A percentile compares a stretch with the other conserved stretches of the same genome.
Evolutionary conservation across 106 monocot genomes (phyloP).

Genomic region (Dactylorhiza incarnata): DNA sequence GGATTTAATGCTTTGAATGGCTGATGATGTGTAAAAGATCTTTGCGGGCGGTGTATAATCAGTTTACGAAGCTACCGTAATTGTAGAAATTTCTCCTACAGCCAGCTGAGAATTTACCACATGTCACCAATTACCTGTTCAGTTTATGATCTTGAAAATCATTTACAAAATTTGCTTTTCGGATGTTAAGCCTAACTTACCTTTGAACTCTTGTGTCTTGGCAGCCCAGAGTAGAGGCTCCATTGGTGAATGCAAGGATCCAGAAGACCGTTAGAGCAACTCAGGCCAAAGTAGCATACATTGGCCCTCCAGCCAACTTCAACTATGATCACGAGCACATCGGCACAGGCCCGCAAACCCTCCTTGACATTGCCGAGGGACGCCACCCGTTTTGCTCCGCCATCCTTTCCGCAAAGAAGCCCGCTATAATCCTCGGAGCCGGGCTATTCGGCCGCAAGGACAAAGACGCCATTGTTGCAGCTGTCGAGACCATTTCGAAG

Average conservation of each 20-base stretch:
- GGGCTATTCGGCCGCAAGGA: slow-evolving; percentile 69
- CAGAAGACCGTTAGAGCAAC: slow-evolving; percentile 67
- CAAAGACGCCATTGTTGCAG: slow-evolving; percentile 59
- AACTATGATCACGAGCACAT: slow-evolving; percentile 85
- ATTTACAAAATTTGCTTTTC: not conserved
- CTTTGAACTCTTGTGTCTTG: not conserved
- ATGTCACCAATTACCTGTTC: not conserved
- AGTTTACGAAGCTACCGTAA: too few relatives aligned
- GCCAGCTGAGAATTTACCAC: not conserved
- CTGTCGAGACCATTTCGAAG: slow-evolving; percentile 60
- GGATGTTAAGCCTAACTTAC: not conserved
- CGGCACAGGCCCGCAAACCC: slow-evolving; percentile 72
- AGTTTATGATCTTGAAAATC: not conserved
- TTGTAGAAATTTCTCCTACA: too few relatives aligned
- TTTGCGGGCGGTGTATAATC: too few relatives aligned
- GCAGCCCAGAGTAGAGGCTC: slow-evolving; percentile 93
- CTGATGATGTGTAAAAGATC: too few relatives aligned
- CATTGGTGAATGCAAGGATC: slow-evolving; percentile 98
- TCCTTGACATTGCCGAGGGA: slow-evolving; percentile 84
- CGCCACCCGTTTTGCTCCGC: slow-evolving; percentile 81
- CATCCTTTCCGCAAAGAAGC: slow-evolving; percentile 72
- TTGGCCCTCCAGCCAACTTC: slow-evolving; percentile 76
- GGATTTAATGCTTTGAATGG: too few relatives aligned
- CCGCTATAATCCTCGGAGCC: slow-evolving; percentile 76
- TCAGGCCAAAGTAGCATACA: slow-evolving; percentile 92